Percentiles rank a stretch among this genome's conserved stretches.
Evolutionary conservation across 768 basidiomycete genomes (phyloP).

Genomic region (Cubamyces sp.): DNA sequence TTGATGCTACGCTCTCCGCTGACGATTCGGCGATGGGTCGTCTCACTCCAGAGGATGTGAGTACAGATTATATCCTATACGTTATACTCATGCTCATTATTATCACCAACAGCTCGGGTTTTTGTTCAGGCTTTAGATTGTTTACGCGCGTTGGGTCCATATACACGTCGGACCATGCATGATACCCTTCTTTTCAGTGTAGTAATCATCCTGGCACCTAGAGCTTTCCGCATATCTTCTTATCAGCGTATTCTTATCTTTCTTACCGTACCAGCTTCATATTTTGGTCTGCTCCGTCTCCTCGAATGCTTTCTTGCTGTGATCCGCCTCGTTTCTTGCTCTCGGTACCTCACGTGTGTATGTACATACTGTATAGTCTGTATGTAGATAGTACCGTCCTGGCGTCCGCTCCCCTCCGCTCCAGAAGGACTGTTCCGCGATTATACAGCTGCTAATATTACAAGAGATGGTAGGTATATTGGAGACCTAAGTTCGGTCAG

Average conservation of each 20-base stretch:
- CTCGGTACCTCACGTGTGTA: neutral
- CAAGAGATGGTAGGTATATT: neutral
- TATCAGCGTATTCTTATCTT: neutral
- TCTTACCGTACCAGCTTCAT: neutral
- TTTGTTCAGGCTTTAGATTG: conserved; percentile 56
- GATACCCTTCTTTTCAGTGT: neutral
- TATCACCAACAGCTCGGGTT: conserved; percentile 49
- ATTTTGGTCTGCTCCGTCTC: neutral
- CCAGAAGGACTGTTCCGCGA: neutral
- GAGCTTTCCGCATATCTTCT: neutral
- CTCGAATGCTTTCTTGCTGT: conserved; percentile 10
- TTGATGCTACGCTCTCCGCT: conserved; percentile 81
- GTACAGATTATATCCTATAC: conserved; percentile 12
- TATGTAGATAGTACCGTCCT: conserved; percentile 7
- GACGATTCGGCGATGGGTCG: conserved; percentile 95
- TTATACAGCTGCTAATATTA: conserved; percentile 11
- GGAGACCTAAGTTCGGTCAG: too few relatives aligned
- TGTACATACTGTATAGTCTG: neutral
- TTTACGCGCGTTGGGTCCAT: neutral
- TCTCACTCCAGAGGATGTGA: conserved; percentile 78
- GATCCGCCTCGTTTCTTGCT: neutral
- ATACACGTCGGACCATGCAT: neutral
- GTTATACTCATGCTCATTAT: neutral
- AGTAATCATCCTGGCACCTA: neutral
- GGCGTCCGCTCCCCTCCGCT: neutral